Evolutionary conservation across 352 stramenopile genomes (phyloP).

Genomic region (Pythium aphanidermatum): DNA sequence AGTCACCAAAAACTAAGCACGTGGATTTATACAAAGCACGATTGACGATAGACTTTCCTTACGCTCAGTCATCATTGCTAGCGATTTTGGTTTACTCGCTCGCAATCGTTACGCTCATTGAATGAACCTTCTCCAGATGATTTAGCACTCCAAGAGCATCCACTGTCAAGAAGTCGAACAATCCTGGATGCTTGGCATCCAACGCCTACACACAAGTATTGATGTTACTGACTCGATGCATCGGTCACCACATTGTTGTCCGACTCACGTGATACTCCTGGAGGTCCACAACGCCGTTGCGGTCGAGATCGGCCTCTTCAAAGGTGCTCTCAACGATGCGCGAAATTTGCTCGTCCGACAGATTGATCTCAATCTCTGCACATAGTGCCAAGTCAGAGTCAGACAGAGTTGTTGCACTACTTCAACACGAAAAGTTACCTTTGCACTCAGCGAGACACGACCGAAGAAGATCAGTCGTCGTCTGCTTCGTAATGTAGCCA

Average conservation of each 20-base stretch:
- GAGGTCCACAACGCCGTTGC: conserved; percentile 71
- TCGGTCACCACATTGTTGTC: no score
- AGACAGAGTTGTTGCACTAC: neutral
- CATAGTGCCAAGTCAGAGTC: neutral
- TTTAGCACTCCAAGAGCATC: conserved; percentile 77
- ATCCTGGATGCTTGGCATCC: conserved; percentile 72
- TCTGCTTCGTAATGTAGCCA: conserved; percentile 79
- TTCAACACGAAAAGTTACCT: conserved; percentile 26
- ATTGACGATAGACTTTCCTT: no score
- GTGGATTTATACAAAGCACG: conserved; percentile 6
- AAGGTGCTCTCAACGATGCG: conserved; percentile 84
- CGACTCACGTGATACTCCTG: conserved; percentile 65
- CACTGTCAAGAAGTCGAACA: conserved; percentile 85
- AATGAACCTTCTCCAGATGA: conserved; percentile 81
- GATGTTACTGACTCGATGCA: no score
- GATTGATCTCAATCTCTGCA: conserved; percentile 67
- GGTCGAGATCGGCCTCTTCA: conserved; percentile 70
- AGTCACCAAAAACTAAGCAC: conserved; percentile 19
- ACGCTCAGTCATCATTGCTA: no score
- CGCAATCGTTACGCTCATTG: conserved; percentile 31
- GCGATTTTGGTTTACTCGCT: conserved; percentile 12
- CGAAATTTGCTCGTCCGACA: conserved; percentile 69
- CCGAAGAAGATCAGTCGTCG: conserved; percentile 72
- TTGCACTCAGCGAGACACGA: conserved; percentile 83
- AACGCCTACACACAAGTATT: conserved; percentile 36